Percentiles rank a stretch among this genome's conserved stretches.
Conservation (phyloP, 345 rosid genomes). For the Arabis alpina region DNA sequence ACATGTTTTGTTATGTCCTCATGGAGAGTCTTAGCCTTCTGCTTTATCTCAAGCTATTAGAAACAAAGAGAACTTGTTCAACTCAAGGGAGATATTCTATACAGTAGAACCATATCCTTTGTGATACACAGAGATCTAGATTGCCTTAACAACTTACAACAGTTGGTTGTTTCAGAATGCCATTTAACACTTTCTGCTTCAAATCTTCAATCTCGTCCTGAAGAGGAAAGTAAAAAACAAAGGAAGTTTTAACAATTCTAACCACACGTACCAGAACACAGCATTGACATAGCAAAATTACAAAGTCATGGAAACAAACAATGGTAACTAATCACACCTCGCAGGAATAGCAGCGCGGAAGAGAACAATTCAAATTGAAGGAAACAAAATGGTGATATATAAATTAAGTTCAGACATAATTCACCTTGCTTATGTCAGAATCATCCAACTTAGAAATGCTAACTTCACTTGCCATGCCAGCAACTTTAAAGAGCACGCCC, state of each 20-base stretch:
- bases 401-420: background rate
- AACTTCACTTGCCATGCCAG: conserved; percentile 31
- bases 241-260: background rate
- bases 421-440: conserved; percentile 42
- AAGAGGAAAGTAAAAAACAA: conserved; percentile 4
- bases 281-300: background rate
- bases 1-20: conserved; percentile 43
- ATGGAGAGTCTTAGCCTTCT: conserved; percentile 41
- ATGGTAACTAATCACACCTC: background rate
- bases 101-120: background rate
- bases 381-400: background rate
- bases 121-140: conserved; percentile 1
- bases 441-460: conserved; percentile 41
- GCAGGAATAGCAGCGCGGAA: no score
- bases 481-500: conserved; percentile 15
- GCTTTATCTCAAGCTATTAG: conserved; percentile 36
- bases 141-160: conserved; percentile 32
- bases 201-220: conserved; percentile 41
- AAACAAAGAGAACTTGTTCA: background rate
- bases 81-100: background rate
- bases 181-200: conserved; percentile 35
- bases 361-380: background rate
- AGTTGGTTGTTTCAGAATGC: conserved; percentile 40
- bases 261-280: background rate
- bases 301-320: conserved; percentile 9